Conservation (phyloP, 1,284 basidiomycete species). For the Athelia sp. region DNA sequence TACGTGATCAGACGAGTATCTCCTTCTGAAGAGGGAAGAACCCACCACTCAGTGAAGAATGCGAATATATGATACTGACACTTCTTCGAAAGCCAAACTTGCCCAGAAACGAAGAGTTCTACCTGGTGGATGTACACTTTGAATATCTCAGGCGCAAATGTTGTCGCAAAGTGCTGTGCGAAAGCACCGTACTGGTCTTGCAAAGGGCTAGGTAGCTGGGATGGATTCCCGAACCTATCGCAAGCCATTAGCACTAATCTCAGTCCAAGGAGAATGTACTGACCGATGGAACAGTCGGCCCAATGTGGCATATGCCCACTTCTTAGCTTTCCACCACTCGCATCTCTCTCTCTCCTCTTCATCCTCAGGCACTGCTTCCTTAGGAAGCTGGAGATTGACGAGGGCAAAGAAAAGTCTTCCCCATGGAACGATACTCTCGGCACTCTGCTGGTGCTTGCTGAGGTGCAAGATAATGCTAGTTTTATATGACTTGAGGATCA, state of each 20-base stretch:
- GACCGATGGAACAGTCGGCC: conserved; percentile 73
- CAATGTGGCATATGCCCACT: conserved; percentile 79
- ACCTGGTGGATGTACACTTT: conserved; percentile 75
- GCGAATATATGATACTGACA: conserved; percentile 77
- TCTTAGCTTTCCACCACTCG: conserved; percentile 88
- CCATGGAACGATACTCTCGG: conserved; percentile 78
- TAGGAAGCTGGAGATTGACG: conserved; percentile 64
- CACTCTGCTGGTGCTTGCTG: conserved; percentile 66
- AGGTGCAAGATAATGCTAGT: conserved; percentile 72
- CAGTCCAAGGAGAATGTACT: conserved; percentile 6
- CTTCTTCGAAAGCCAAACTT: conserved; percentile 77
- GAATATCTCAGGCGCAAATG: conserved; percentile 82
- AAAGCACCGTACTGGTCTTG: conserved; percentile 67
- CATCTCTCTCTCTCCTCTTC: conserved; percentile 70
- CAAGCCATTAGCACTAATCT: conserved; percentile 7
- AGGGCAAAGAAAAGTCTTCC: conserved; percentile 77
- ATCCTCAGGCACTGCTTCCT: conserved; percentile 61
- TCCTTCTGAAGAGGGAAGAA: conserved; percentile 7
- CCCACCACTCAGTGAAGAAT: conserved; percentile 83
- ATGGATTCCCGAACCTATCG: conserved; percentile 74
- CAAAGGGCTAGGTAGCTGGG: conserved; percentile 71
- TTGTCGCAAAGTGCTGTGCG: conserved; percentile 70
- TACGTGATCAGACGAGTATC: conserved; percentile 3
- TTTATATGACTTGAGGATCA: conserved; percentile 81
- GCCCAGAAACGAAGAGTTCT: conserved; percentile 63